Base-by-base conservation (phyloP, 495 filamentous ascomycete genomes). In the Viridothelium virens region DNA sequence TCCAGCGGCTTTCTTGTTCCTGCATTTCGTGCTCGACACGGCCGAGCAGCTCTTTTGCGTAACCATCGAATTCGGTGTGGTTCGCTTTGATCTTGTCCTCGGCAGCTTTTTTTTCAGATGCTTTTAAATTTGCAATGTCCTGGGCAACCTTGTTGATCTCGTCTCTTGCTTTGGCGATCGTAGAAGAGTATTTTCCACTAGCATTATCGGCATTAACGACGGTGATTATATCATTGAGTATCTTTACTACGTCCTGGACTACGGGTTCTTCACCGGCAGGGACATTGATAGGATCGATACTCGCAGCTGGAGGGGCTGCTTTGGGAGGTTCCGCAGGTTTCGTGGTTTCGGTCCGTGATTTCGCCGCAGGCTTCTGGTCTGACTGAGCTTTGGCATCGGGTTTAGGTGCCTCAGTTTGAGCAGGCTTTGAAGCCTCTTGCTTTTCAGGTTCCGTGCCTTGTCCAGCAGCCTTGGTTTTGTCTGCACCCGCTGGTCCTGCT, bases 141-240 rank as follows among this genome's bases (percentile, higher is more conserved):
- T 80, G 76, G 59, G 87, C 87, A 61, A 96, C 85, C 71, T 86
- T 87, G 70, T 80, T 79, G n/a, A 98, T 78, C 71, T 94, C 89
- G 36, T 81, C 80, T 81, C 96, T 96, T 62, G 92, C 94, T 77
- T 91, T 89, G 48, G 81, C 76, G 63, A 98, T 85, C 2, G 91
- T 87, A 25, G 82, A 79, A 44, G 82, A 84, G 77, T 92, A 96
- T 74, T 88, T 91, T 68, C 80, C 78, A 64, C 85, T 82, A 63
- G 84, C 80, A 65, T 88, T 85, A 71, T 96, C 92, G 64, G 89
- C 86, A 75, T 96, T 96, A 65, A 97, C 86, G 38, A 93, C 89
- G 1, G 89, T 86, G 74, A 98, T 96, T 74, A 98, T 88, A 76
- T 93, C 90, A 77, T 98, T 98, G 69, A 97, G 82, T 73, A 94